Percentiles rank a stretch among this genome's conserved stretches.
Evolutionary conservation across 2,329 filamentous ascomycete genomes (phyloP).

Genomic region (Hypoxylon sp.): DNA sequence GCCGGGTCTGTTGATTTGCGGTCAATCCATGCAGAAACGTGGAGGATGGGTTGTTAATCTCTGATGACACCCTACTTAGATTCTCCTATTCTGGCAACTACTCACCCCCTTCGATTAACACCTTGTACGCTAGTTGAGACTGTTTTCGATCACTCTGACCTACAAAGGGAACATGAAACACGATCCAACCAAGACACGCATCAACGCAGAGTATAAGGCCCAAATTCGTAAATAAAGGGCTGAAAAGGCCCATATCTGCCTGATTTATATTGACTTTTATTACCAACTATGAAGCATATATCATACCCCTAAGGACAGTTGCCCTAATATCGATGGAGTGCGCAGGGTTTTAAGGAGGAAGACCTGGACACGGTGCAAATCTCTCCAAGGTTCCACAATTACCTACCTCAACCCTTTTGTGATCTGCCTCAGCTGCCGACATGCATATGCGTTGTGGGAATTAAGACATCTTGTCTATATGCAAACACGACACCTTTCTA

Average conservation of each 20-base stretch:
- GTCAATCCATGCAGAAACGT: conserved; percentile 46
- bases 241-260: not conserved
- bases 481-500: conserved; percentile 5
- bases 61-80: conserved; percentile 31
- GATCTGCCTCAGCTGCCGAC: conserved; percentile 10
- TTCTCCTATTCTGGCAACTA: conserved; percentile 24
- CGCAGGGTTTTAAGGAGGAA: conserved; percentile 5
- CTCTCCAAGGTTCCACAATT: conserved; percentile 24
- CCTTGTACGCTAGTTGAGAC: conserved; percentile 20
- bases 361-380: conserved; percentile 14
- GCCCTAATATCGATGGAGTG: conserved; percentile 5
- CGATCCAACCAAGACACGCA: not conserved
- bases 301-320: no score
- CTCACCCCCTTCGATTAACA: conserved; percentile 19
- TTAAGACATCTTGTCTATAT: conserved; percentile 11
- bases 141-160: not conserved
- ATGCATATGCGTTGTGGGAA: not conserved
- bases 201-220: not conserved
- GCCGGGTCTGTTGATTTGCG: conserved; percentile 35
- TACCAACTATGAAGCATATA: not conserved
- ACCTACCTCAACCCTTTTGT: conserved; percentile 24
- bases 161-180: not conserved
- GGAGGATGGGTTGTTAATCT: conserved; percentile 40
- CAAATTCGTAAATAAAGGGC: not conserved
- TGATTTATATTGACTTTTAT: not conserved